These are phyloP conservation scores for Durusdinium trenchii DNA, from an alignment of 73 alveolate species.

Conservation along the genomic window DNA sequence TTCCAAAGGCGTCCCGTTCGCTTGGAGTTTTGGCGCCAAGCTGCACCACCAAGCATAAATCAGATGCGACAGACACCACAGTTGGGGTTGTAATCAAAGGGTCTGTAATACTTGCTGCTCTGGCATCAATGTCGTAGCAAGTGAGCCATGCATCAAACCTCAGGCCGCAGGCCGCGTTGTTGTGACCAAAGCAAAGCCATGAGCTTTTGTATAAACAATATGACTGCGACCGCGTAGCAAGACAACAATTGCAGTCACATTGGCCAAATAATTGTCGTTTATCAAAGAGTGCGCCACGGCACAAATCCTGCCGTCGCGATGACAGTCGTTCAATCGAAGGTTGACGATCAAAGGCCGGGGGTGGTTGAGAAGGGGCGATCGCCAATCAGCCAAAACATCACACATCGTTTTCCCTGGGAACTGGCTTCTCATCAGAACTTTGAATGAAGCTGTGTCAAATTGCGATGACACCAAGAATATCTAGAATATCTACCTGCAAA, in stretches of 20 bases:
- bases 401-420: too few relatives aligned
- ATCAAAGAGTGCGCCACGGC: background rate
- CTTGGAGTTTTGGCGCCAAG: background rate
- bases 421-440: too few relatives aligned
- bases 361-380: too few relatives aligned
- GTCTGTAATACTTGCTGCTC: background rate
- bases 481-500: too few relatives aligned
- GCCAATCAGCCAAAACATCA: too few relatives aligned
- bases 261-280: constrained; percentile 44
- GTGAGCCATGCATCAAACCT: constrained; percentile 76
- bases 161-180: background rate
- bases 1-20: background rate
- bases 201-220: background rate
- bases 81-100: background rate
- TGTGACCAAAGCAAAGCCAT: background rate
- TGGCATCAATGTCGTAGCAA: constrained; percentile 47
- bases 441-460: too few relatives aligned
- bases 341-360: too few relatives aligned
- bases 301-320: too few relatives aligned
- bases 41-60: constrained; percentile 48
- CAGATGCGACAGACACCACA: background rate
- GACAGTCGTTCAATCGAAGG: too few relatives aligned
- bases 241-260: constrained; percentile 28
- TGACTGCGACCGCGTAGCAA: constrained; percentile 8
- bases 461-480: too few relatives aligned